phyloP scores from a whole-genome alignment of 2,329 filamentous ascomycete genomes.

The Aspergillus sergii region DNA sequence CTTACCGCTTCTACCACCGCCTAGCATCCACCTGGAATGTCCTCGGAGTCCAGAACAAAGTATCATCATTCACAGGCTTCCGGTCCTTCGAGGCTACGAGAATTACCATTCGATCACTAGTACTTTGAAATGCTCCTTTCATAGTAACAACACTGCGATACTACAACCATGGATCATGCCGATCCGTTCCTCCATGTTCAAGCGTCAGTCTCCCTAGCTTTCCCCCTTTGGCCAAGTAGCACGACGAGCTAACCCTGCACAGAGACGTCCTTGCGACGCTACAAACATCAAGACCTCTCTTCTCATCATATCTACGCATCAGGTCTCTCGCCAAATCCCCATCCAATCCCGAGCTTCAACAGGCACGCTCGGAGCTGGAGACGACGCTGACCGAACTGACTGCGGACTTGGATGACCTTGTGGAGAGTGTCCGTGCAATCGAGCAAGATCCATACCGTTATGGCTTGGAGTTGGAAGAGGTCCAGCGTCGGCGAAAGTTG shows the following conservation, averaged over 20 bases:
- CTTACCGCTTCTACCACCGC: constrained; percentile 9
- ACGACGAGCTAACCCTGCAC: constrained; percentile 15
- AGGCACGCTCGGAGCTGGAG: constrained; percentile 73
- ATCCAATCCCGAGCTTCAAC: constrained; percentile 69
- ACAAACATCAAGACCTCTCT: constrained; percentile 77
- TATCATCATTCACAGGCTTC: background rate
- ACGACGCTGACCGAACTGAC: constrained; percentile 73
- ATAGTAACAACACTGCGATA: background rate
- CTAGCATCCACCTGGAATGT: background rate
- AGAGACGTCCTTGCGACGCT: constrained; percentile 90
- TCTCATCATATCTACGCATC: constrained; percentile 94
- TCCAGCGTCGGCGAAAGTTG: constrained; percentile 75
- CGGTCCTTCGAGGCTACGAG: background rate
- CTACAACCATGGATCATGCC: constrained; percentile 35
- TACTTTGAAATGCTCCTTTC: background rate
- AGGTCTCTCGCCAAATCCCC: constrained; percentile 75
- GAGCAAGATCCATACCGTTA: constrained; percentile 86
- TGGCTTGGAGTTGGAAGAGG: constrained; percentile 80
- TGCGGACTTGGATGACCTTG: constrained; percentile 85
- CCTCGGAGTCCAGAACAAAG: background rate
- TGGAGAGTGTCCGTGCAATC: constrained; percentile 82
- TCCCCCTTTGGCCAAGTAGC: constrained; percentile 3
- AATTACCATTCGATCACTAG: background rate
- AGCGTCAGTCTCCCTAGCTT: constrained; percentile 35
- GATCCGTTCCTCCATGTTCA: constrained; percentile 54